Evolutionary conservation across 2,329 filamentous ascomycete species (phyloP).

Genomic region (Polychaeton citri): DNA sequence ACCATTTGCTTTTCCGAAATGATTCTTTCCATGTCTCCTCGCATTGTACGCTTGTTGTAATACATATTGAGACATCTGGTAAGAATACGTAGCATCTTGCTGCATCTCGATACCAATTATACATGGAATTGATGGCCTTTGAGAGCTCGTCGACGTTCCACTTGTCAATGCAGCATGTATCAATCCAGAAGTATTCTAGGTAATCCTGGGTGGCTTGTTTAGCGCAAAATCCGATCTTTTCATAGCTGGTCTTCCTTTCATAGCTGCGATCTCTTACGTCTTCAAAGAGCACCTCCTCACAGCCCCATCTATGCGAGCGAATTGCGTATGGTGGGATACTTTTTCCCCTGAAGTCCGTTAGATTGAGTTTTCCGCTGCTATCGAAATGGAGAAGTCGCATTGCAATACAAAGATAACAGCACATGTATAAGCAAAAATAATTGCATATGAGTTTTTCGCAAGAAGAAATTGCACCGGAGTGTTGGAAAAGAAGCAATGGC

Average conservation of each 20-base stretch:
- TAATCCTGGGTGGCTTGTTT: slow-evolving; percentile 2
- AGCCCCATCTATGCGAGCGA: slow-evolving; percentile 7
- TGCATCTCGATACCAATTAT: slow-evolving; percentile 9
- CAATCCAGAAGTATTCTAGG: slow-evolving; percentile 7
- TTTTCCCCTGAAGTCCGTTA: neutral
- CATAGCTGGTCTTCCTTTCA: slow-evolving; percentile 1
- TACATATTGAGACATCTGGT: slow-evolving; percentile 3
- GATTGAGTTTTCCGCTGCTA: neutral
- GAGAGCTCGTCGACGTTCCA: slow-evolving; percentile 5
- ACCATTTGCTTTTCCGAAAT: slow-evolving; percentile 6
- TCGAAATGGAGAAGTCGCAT: neutral
- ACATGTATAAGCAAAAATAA: too few relatives aligned
- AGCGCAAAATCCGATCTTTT: slow-evolving; percentile 5
- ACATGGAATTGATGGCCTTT: slow-evolving; percentile 12
- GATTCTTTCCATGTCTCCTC: neutral
- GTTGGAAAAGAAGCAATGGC: too few relatives aligned
- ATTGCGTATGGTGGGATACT: slow-evolving; percentile 5
- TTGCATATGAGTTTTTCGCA: too few relatives aligned
- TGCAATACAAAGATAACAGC: too few relatives aligned
- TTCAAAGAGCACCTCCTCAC: slow-evolving; percentile 6
- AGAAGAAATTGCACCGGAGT: too few relatives aligned
- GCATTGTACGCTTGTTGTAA: neutral
- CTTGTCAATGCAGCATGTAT: slow-evolving; percentile 13
- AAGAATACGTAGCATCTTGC: slow-evolving; percentile 8
- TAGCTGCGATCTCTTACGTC: slow-evolving; percentile 5